Percentiles rank a stretch among this genome's conserved stretches.
Conservation (phyloP, 2,329 filamentous ascomycete species). For the Botrytis aclada region DNA sequence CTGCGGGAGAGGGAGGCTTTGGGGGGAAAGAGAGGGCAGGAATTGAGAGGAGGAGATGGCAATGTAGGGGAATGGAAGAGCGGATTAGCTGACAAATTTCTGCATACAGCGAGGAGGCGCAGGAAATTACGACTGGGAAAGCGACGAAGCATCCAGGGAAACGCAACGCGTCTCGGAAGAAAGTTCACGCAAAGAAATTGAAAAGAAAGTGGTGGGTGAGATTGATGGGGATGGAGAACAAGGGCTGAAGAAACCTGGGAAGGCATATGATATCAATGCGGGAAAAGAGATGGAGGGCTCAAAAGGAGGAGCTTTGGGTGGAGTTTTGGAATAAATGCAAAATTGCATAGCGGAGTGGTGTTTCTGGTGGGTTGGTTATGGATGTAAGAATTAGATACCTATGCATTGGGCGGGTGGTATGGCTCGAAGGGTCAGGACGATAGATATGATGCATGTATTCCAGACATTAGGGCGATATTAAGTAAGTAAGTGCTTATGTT, state of each 20-base stretch:
- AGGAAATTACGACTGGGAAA: neutral
- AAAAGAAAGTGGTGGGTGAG: neutral
- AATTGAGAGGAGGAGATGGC: neutral
- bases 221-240: constrained; percentile 45
- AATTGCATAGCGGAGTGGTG: neutral
- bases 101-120: neutral
- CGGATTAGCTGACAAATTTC: constrained; percentile 22
- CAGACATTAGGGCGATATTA: no score
- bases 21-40: neutral
- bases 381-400: neutral
- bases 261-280: neutral
- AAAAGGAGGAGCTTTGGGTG: neutral
- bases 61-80: neutral
- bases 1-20: constrained; percentile 35
- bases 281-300: constrained; percentile 2
- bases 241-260: constrained; percentile 4
- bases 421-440: neutral
- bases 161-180: neutral
- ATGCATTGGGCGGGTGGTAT: neutral
- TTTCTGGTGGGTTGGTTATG: constrained; percentile 17
- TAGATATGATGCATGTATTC: neutral
- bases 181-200: constrained; percentile 24
- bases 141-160: neutral
- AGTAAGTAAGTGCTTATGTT: neutral
- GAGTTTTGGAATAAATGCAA: neutral